Percentiles rank a stretch among this genome's conserved stretches.
Evolutionary conservation across 208 protist genomes (phyloP).

Genomic region (Crithidia acanthocephali): DNA sequence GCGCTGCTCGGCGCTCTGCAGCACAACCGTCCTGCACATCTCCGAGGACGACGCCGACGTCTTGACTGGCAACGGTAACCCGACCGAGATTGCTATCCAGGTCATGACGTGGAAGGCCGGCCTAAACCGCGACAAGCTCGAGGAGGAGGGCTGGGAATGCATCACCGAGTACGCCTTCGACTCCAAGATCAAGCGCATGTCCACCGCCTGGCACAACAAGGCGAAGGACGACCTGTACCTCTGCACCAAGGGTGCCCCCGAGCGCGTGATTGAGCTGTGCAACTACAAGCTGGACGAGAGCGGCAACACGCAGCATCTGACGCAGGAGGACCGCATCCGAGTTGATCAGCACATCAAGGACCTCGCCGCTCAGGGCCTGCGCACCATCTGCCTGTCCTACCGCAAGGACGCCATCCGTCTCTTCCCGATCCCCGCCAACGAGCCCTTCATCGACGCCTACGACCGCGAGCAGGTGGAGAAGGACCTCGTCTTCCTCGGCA

Average conservation of each 20-base stretch:
- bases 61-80: conserved; percentile 81
- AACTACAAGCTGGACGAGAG: conserved; percentile 46
- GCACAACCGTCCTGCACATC: conserved; percentile 63
- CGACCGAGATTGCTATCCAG: conserved; percentile 90
- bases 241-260: conserved; percentile 89
- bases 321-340: conserved; percentile 37
- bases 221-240: conserved; percentile 61
- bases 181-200: conserved; percentile 91
- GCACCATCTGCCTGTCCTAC: conserved; percentile 75
- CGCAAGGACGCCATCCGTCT: conserved; percentile 34
- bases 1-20: conserved; percentile 79
- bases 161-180: conserved; percentile 89
- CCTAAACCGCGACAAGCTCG: conserved; percentile 62
- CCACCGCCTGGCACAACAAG: conserved; percentile 75
- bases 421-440: conserved; percentile 46
- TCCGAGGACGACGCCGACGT: conserved; percentile 68
- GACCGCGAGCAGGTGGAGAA: conserved; percentile 77
- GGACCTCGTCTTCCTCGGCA: conserved; percentile 85
- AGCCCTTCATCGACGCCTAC: conserved; percentile 62
- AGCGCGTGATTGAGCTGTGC: conserved; percentile 85
- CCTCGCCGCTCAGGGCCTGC: conserved; percentile 67
- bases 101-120: conserved; percentile 91
- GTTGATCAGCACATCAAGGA: conserved; percentile 61
- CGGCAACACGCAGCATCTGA: conserved; percentile 45
- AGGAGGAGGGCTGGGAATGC: conserved; percentile 77